These are phyloP conservation scores for Ceratocystis variospora DNA, from an alignment of 2,329 filamentous ascomycete genomes.

Conservation along the genomic window DNA sequence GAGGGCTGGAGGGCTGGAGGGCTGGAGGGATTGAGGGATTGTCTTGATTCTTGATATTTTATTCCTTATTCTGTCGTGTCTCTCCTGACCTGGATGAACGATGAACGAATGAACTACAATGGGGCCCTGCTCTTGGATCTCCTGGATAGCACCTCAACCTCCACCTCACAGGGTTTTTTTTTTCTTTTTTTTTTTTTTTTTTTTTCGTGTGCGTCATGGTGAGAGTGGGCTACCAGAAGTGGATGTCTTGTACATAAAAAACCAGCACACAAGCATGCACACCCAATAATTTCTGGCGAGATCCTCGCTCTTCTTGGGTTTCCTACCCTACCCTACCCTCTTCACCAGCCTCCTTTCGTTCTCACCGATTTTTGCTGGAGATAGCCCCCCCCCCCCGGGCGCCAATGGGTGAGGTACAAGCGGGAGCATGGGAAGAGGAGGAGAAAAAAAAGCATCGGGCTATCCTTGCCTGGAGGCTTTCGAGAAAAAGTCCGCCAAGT, in stretches of 20 bases:
- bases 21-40: no score
- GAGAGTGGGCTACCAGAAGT: not conserved
- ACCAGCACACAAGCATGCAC: not conserved
- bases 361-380: not conserved
- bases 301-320: not conserved
- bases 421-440: no score
- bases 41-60: not conserved
- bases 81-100: not conserved
- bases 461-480: no score
- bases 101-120: no score
- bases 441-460: no score
- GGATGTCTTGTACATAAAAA: not conserved
- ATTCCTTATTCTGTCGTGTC: not conserved
- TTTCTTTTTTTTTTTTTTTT: no score
- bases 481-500: no score
- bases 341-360: not conserved
- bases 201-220: not conserved
- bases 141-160: not conserved
- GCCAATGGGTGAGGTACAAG: no score
- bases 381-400: no score
- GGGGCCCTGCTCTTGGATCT: no score
- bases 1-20: no score
- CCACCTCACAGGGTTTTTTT: not conserved
- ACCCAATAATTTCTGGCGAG: not conserved
- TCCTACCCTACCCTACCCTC: not conserved